A percentile compares a stretch with the other conserved stretches of the same genome.
phyloP scores from a whole-genome alignment of 1,284 basidiomycete species.

The Sparassis latifolia region DNA sequence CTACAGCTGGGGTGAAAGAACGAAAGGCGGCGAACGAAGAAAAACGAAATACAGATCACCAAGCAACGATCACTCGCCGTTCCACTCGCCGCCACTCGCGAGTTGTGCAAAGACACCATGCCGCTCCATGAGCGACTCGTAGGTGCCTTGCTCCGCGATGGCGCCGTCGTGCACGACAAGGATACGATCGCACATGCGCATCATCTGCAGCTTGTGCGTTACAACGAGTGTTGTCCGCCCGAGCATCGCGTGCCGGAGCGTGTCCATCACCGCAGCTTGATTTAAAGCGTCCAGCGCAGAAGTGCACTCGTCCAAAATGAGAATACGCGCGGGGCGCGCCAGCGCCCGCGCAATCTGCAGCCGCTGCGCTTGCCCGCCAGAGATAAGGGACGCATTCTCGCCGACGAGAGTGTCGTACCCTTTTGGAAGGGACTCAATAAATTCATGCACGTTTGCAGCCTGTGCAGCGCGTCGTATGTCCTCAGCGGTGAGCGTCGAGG shows the following conservation, averaged over 20 bases:
- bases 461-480: conserved; percentile 68
- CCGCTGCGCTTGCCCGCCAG: conserved; percentile 93
- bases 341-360: conserved; percentile 90
- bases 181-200: conserved; percentile 89
- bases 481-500: conserved; percentile 37
- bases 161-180: conserved; percentile 75
- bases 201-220: conserved; percentile 89
- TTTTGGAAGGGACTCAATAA: conserved; percentile 72
- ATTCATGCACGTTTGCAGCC: conserved; percentile 81
- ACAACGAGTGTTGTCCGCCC: conserved; percentile 85
- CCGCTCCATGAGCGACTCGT: conserved; percentile 59
- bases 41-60: not conserved
- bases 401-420: conserved; percentile 87
- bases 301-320: conserved; percentile 94
- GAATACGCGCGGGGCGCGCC: conserved; percentile 60
- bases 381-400: conserved; percentile 83
- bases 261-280: conserved; percentile 74
- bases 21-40: conserved; percentile 2
- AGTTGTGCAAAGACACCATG: conserved; percentile 79
- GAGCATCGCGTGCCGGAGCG: conserved; percentile 57
- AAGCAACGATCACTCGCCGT: conserved; percentile 19
- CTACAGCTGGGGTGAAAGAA: conserved; percentile 3
- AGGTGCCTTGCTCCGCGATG: conserved; percentile 78
- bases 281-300: conserved; percentile 83
- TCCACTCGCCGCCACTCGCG: conserved; percentile 86